These are phyloP conservation scores for Selaginella moellendorffii DNA, from an alignment of 75 land plant genomes.

Conservation along the genomic window DNA sequence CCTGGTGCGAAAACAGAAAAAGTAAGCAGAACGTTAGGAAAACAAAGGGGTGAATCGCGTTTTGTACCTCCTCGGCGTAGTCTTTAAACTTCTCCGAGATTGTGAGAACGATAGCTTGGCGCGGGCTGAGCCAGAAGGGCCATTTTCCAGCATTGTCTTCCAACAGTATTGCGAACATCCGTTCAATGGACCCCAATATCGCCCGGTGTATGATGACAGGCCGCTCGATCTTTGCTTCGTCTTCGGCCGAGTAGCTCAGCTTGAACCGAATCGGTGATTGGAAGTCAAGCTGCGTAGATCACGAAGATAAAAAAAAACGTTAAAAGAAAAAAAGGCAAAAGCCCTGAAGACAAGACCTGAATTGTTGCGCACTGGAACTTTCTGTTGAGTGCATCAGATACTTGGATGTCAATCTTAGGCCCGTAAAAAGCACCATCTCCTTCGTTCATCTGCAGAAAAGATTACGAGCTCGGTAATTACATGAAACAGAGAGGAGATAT, in stretches of 20 bases:
- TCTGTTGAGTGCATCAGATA: conserved; percentile 94
- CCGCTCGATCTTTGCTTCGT: conserved; percentile 72
- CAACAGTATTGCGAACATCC: conserved; percentile 94
- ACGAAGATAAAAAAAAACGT: not conserved
- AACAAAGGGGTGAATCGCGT: not conserved
- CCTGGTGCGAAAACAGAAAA: conserved; percentile 28
- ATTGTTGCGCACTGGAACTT: conserved; percentile 98
- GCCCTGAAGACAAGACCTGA: conserved; percentile 42
- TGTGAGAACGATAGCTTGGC: conserved; percentile 93
- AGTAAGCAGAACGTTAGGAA: not conserved
- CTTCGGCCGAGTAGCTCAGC: conserved; percentile 71
- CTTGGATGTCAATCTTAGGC: conserved; percentile 93
- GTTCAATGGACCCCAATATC: conserved; percentile 82
- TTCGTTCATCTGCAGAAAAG: conserved; percentile 57
- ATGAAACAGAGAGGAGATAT: conserved; percentile 13
- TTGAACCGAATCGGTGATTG: conserved; percentile 86
- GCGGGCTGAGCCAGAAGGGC: conserved; percentile 99
- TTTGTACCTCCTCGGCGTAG: conserved; percentile 72
- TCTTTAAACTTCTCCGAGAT: conserved; percentile 70
- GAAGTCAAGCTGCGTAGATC: conserved; percentile 71
- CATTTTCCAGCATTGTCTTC: conserved; percentile 98
- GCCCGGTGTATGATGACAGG: conserved; percentile 99
- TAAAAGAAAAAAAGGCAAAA: not conserved
- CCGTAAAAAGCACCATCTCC: conserved; percentile 99
- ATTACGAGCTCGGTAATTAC: not conserved